A percentile compares a stretch with the other conserved stretches of the same genome.
Evolutionary conservation across 257 asterid genomes (phyloP).

Genomic region (Nicotiana otophora): DNA sequence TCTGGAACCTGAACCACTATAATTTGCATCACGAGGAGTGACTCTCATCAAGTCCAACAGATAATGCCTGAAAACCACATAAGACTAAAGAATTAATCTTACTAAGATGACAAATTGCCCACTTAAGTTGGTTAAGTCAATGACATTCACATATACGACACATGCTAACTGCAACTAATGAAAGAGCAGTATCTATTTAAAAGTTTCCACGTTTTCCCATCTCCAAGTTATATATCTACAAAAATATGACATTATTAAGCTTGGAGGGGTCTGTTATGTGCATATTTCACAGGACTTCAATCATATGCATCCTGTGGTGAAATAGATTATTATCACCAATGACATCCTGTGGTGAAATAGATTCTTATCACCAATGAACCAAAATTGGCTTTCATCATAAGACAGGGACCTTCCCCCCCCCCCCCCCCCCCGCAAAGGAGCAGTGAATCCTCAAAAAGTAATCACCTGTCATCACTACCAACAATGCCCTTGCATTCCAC

Average conservation of each 20-base stretch:
- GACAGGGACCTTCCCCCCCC: not conserved
- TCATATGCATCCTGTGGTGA: not conserved
- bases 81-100: not conserved
- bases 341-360: not conserved
- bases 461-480: constrained; percentile 96
- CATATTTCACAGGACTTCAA: not conserved
- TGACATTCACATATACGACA: not conserved
- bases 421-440: not conserved
- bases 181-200: not conserved
- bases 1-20: constrained; percentile 67
- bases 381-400: not conserved
- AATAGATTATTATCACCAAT: not conserved
- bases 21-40: constrained; percentile 98
- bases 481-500: constrained; percentile 99
- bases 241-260: not conserved
- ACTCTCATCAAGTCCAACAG: constrained; percentile 94
- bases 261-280: not conserved
- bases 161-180: not conserved
- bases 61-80: constrained; percentile 55
- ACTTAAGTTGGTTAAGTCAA: not conserved
- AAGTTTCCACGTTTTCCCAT: not conserved
- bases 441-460: not conserved
- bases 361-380: not conserved
- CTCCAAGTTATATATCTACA: not conserved
- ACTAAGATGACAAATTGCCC: not conserved